Evolutionary conservation across 2,329 filamentous ascomycete genomes (phyloP).

Genomic region (Aspergillus sp.): DNA sequence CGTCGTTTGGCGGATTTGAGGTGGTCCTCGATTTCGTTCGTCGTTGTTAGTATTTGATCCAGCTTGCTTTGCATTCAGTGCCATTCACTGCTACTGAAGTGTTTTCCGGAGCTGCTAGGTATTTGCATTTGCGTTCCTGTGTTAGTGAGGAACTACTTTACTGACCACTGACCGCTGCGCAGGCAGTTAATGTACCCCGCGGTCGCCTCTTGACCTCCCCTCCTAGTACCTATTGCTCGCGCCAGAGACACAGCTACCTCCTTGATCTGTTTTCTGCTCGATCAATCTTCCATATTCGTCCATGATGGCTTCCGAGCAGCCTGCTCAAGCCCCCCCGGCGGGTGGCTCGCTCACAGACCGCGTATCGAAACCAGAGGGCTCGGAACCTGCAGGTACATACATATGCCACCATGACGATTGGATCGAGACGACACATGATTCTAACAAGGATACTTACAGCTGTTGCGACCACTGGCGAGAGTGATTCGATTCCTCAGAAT

Average conservation of each 20-base stretch:
- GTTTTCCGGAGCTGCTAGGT: too few relatives aligned
- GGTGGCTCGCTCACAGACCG: slow-evolving; percentile 41
- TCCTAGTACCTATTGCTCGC: not conserved
- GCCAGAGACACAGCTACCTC: not conserved
- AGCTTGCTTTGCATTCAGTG: not conserved
- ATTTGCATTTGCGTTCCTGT: too few relatives aligned
- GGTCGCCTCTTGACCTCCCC: slow-evolving; percentile 1
- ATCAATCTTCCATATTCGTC: too few relatives aligned
- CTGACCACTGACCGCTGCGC: not conserved
- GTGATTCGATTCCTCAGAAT: slow-evolving; percentile 4
- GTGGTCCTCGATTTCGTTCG: slow-evolving; percentile 1
- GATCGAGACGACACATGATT: not conserved
- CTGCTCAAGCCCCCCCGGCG: slow-evolving; percentile 17
- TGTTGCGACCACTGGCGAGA: slow-evolving; percentile 10
- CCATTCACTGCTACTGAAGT: not conserved
- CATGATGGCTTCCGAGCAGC: slow-evolving; percentile 33
- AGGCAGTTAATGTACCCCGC: slow-evolving; percentile 4
- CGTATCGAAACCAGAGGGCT: slow-evolving; percentile 36
- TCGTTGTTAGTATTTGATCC: slow-evolving; percentile 4
- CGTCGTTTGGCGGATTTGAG: slow-evolving; percentile 8
- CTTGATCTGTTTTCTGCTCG: not conserved
- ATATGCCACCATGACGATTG: not conserved
- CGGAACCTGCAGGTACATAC: slow-evolving; percentile 22
- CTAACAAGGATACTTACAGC: slow-evolving; percentile 5
- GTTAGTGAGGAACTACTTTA: too few relatives aligned